These are phyloP conservation scores for Hyaloperonospora arabidopsidis DNA, from an alignment of 352 stramenopile genomes.

Conservation along the genomic window DNA sequence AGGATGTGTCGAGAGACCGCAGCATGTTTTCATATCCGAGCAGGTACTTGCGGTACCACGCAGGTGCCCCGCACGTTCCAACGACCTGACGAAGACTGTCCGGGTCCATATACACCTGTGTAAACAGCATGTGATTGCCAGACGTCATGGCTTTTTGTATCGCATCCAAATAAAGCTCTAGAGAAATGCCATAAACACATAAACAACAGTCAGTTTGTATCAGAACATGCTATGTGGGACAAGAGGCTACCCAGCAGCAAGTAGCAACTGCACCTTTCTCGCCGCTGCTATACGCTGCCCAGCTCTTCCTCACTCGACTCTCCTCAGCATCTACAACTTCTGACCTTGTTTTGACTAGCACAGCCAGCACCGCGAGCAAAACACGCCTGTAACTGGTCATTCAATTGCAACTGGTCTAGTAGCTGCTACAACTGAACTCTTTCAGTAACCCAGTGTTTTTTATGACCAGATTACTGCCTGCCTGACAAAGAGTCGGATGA, in stretches of 20 bases:
- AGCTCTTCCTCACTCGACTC: slow-evolving; percentile 30
- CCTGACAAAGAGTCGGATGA: no score
- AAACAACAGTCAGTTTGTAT: background rate
- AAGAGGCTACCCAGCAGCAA: background rate
- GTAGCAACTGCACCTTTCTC: slow-evolving; percentile 24
- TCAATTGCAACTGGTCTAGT: background rate
- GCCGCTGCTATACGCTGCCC: slow-evolving; percentile 19
- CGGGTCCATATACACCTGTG: slow-evolving; percentile 46
- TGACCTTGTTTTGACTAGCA: slow-evolving; percentile 4
- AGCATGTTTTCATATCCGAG: slow-evolving; percentile 70
- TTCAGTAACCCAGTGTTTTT: no score
- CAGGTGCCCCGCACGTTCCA: slow-evolving; percentile 39
- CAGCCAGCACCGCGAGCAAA: slow-evolving; percentile 9
- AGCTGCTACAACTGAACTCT: background rate
- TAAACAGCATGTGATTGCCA: slow-evolving; percentile 46
- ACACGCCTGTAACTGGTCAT: slow-evolving; percentile 7
- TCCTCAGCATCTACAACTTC: slow-evolving; percentile 1
- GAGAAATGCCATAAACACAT: background rate
- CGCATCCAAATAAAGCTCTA: slow-evolving; percentile 42
- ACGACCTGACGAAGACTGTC: slow-evolving; percentile 31
- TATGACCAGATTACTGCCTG: no score
- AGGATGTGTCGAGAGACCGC: slow-evolving; percentile 35
- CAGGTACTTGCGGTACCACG: slow-evolving; percentile 65
- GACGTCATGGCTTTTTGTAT: slow-evolving; percentile 45
- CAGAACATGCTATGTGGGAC: background rate